Evolutionary conservation across 2,329 filamentous ascomycete species (phyloP).

Genomic region (Diaporthe longicolla): DNA sequence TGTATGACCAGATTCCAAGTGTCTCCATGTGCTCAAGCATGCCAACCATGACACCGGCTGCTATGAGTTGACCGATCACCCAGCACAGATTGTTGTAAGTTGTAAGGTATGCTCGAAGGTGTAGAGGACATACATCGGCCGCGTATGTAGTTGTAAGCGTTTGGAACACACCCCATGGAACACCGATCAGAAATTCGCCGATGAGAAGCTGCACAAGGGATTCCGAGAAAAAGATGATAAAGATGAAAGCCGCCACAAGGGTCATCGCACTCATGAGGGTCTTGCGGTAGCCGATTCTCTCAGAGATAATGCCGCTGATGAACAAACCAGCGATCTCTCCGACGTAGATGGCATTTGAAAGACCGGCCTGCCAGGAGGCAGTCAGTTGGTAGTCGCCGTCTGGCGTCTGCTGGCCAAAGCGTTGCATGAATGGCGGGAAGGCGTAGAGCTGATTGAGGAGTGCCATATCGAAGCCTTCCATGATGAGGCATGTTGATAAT

Average conservation of each 20-base stretch:
- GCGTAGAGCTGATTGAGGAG: slow-evolving; percentile 65
- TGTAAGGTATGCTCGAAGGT: slow-evolving; percentile 66
- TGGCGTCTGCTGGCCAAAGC: slow-evolving; percentile 56
- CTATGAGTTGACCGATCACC: slow-evolving; percentile 69
- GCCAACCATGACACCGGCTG: slow-evolving; percentile 58
- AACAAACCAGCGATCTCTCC: slow-evolving; percentile 70
- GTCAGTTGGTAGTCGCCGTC: slow-evolving; percentile 46
- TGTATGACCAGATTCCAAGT: slow-evolving; percentile 58
- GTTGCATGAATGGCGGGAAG: slow-evolving; percentile 60
- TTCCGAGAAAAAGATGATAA: slow-evolving; percentile 67
- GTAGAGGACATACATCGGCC: slow-evolving; percentile 64
- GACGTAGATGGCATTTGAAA: slow-evolving; percentile 66
- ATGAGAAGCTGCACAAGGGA: slow-evolving; percentile 62
- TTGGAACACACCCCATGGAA: slow-evolving; percentile 68
- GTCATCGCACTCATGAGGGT: slow-evolving; percentile 64
- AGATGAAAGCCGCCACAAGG: slow-evolving; percentile 62
- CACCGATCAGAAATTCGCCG: slow-evolving; percentile 61
- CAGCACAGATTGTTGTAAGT: slow-evolving; percentile 71
- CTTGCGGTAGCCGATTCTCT: slow-evolving; percentile 65
- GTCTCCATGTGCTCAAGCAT: slow-evolving; percentile 14
- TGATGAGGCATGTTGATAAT: slow-evolving; percentile 62
- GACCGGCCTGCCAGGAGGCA: slow-evolving; percentile 69
- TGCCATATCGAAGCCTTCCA: slow-evolving; percentile 67
- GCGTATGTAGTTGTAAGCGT: slow-evolving; percentile 67
- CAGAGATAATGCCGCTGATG: slow-evolving; percentile 65